Evolutionary conservation across 2,329 filamentous ascomycete species (phyloP).

Genomic region (Fusarium chlamydosporum): DNA sequence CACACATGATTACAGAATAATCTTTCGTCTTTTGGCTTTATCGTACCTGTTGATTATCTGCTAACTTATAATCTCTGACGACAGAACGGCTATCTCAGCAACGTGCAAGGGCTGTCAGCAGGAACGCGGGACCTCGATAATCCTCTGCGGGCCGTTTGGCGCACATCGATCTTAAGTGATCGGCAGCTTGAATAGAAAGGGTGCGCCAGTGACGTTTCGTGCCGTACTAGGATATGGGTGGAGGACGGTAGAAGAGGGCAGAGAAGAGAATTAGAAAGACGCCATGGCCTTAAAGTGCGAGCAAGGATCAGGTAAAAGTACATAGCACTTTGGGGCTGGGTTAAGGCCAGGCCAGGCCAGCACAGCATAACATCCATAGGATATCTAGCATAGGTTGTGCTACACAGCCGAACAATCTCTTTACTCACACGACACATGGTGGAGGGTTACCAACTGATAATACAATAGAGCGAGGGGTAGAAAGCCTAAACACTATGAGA

Average conservation of each 20-base stretch:
- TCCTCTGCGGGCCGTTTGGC: conserved; percentile 47
- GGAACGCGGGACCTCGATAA: conserved; percentile 41
- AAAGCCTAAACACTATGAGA: too few relatives aligned
- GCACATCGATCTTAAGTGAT: conserved; percentile 49
- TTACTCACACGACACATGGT: neutral
- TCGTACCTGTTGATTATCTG: neutral
- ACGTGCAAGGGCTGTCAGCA: conserved; percentile 29
- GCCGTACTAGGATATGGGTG: conserved; percentile 45
- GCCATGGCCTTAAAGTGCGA: conserved; percentile 41
- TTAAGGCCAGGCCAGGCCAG: conserved; percentile 19
- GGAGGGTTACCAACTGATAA: too few relatives aligned
- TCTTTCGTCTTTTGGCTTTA: too few relatives aligned
- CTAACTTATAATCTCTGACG: neutral
- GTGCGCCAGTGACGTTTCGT: conserved; percentile 49
- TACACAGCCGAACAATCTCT: conserved; percentile 11
- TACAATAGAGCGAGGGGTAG: too few relatives aligned
- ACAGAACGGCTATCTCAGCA: conserved; percentile 2
- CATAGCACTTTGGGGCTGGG: conserved; percentile 13
- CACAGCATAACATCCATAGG: neutral
- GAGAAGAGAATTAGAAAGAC: conserved; percentile 18
- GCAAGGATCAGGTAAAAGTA: conserved; percentile 28
- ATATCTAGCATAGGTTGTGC: too few relatives aligned
- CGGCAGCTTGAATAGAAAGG: conserved; percentile 43
- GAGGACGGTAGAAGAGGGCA: conserved; percentile 33
- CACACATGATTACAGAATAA: neutral